Base-by-base conservation (phyloP, 345 rosid genomes). In the Linum lewisii region DNA sequence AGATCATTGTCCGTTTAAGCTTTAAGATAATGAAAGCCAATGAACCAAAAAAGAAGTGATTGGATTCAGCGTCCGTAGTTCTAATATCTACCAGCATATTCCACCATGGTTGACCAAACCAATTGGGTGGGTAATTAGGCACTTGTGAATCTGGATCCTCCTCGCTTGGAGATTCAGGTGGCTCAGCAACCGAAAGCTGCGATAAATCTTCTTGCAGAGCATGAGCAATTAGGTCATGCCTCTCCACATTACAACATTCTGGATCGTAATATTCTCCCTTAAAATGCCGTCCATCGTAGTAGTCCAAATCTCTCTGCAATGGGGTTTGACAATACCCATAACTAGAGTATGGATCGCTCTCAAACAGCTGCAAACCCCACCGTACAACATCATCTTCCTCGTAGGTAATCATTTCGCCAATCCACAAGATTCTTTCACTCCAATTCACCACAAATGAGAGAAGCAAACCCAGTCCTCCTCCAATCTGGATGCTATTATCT, bases 181-280 rank as follows among this genome's bases (percentile, higher is more conserved):
- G 63, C 52, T 79, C 82, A 7, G 72, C 72, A 22, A 80, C 78
- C 21, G 85, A 73, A 47, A 84, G 85, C 58, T 80, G 85, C 20
- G 85, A 82, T 44, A 84, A 62, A 59, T 84, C 82, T 70, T 84
- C 81, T 72, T 84, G 91, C 60, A 84, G 85, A 59, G 74, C 64
- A 58, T 54, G 79, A 7, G 91, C 91, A 55, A 84, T 69, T 20
- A 81, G 69, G 71, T 78, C 91, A 51, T 85, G 84, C 54, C 62
- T 64, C 24, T 80, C 85, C 22, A 80, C 60, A 60, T 73, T 63
- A 54, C 63, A 73, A 68, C 61, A 63, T 49, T 69, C 77, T 4
- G 60, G 9, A 34, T 61, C 62, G 25, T 76, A 72, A 71, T 76
- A 63, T 21, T 66, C 79, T 58, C 79, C 83, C 75, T 59, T 38